Base-by-base conservation (phyloP, 805 yeast genomes). In the Ogataea zsoltii region DNA sequence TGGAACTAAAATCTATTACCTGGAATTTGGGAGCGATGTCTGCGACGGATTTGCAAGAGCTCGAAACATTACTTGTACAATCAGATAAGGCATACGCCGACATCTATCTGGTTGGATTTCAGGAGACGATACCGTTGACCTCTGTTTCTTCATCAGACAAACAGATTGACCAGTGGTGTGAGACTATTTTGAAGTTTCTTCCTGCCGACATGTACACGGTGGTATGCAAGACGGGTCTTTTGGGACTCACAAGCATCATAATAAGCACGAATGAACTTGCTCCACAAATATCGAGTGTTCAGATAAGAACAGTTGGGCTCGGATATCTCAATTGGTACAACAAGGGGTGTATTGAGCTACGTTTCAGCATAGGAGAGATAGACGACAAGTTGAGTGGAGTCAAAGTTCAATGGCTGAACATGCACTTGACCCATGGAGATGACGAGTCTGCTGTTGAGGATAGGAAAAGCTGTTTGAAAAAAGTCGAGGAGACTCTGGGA, bases 271-370 rank as follows among this genome's bases (percentile, higher is more conserved):
- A 56, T 2, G 57, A 61, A 3, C 39, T 75, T 2, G 57, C 53
- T 4, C 50, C 59, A 2, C 75, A 77, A 48, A 62, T 80, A n/a
- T 61, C 71, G 2, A 53, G 65, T 15, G 44, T 78, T 5, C 60
- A 61, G 15, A 65, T 68, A 4, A 62, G 68, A 2, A 69, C 81
- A 0, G 66, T 81, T 6, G 84, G 85, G 0, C 73, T 85, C 0
- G 85, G 85, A 0, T 70, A 79, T 32, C 56, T 80, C 41, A 74
- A 79, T 18, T 80, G 83, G 78, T 85, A 83, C 14, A 80, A 80
- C 61, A 80, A 80, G 54, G 86, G 86, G 2, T 81, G 83, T 3
- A 76, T 78, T 12, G 61, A 72, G 14, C 62, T 78, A 17, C 63
- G 65, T 19, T 70, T 81, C 49, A 61, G 50, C 10, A 48, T 77